These are phyloP conservation scores for Trichoderma lentiforme DNA, from an alignment of 2,329 filamentous ascomycete species.

Conservation along the genomic window DNA sequence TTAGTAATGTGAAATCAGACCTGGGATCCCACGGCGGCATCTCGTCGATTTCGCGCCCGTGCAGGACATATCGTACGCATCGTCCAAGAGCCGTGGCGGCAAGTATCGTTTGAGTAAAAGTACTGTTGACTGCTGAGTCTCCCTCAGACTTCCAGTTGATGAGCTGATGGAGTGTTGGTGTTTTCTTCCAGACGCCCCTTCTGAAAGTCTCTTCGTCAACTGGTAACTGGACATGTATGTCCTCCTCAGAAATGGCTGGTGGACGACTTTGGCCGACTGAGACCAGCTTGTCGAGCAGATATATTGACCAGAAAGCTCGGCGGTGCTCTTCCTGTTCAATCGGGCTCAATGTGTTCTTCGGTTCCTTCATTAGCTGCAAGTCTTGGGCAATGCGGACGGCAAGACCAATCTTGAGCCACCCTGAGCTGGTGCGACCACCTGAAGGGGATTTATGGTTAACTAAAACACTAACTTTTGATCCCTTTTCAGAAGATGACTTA, in stretches of 20 bases:
- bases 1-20: constrained; percentile 11
- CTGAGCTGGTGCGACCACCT: constrained; percentile 13
- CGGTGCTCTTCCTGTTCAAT: constrained; percentile 12
- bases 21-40: constrained; percentile 15
- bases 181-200: constrained; percentile 13
- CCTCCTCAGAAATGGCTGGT: constrained; percentile 7
- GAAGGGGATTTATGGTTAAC: not conserved
- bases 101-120: constrained; percentile 14
- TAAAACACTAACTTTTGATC: not conserved
- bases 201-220: constrained; percentile 8
- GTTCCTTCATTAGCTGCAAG: constrained; percentile 12
- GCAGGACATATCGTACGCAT: constrained; percentile 10
- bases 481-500: not conserved
- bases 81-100: constrained; percentile 6
- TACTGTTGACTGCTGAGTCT: not conserved
- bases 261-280: constrained; percentile 10
- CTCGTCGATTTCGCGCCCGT: constrained; percentile 10
- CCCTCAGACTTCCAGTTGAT: constrained; percentile 16
- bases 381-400: constrained; percentile 14
- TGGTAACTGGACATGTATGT: constrained; percentile 9
- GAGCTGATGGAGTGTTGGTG: constrained; percentile 8
- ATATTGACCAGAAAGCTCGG: constrained; percentile 11
- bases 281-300: constrained; percentile 8
- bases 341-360: not conserved
- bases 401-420: constrained; percentile 15